A percentile compares a stretch with the other conserved stretches of the same genome.
Conservation (phyloP, 2,329 filamentous ascomycete genomes). For the Aspergillus sp. region DNA sequence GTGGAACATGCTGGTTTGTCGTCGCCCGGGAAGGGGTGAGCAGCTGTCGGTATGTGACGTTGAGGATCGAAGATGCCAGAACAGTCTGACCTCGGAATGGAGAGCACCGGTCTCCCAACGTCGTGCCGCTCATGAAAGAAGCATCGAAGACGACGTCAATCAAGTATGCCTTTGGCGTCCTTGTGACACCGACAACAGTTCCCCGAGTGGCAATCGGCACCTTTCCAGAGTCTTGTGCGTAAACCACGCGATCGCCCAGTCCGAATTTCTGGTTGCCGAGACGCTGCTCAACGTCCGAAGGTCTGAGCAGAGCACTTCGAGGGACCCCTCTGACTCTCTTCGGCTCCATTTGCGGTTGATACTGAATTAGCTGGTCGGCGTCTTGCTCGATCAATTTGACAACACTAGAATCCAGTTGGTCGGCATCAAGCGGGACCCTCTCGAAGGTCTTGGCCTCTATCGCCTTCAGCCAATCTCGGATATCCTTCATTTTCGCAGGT, state of each 20-base stretch:
- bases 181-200: constrained; percentile 89
- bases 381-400: constrained; percentile 71
- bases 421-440: constrained; percentile 87
- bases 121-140: constrained; percentile 95
- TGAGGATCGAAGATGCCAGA: constrained; percentile 75
- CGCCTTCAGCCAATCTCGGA: constrained; percentile 83
- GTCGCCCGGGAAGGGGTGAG: constrained; percentile 45
- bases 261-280: constrained; percentile 73
- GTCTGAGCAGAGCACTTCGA: constrained; percentile 78
- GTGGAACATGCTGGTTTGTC: constrained; percentile 48
- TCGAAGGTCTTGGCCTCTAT: constrained; percentile 89
- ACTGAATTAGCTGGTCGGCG: constrained; percentile 54
- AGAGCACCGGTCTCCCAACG: constrained; percentile 78
- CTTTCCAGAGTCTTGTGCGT: constrained; percentile 84
- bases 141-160: constrained; percentile 90
- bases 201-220: constrained; percentile 87
- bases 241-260: constrained; percentile 85
- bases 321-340: constrained; percentile 74
- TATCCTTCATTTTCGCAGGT: constrained; percentile 78
- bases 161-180: constrained; percentile 70
- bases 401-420: constrained; percentile 86
- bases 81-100: constrained; percentile 93
- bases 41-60: constrained; percentile 73
- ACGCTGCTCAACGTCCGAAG: constrained; percentile 89
- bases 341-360: constrained; percentile 45